Percentiles rank a stretch among this genome's conserved stretches.
Conservation (phyloP, 2,329 filamentous ascomycete species). For the Ceratocystis destructans region DNA sequence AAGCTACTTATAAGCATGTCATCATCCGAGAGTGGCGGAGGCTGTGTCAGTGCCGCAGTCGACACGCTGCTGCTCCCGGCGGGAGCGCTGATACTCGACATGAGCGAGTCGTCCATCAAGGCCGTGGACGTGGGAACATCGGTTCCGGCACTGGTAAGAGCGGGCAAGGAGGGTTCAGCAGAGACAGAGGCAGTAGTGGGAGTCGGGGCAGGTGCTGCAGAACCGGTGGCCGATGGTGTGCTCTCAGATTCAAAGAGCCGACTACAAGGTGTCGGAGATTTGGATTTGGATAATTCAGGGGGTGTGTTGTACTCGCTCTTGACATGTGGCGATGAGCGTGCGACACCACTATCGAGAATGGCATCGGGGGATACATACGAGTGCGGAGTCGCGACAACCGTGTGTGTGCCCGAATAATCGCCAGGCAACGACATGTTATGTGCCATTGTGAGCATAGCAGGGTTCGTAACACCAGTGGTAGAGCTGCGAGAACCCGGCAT, state of each 20-base stretch:
- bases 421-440: slow-evolving; percentile 16
- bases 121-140: slow-evolving; percentile 27
- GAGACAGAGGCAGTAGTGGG: not conserved
- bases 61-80: slow-evolving; percentile 22
- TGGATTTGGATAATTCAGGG: slow-evolving; percentile 47
- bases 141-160: slow-evolving; percentile 44
- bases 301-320: slow-evolving; percentile 43
- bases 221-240: slow-evolving; percentile 22
- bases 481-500: slow-evolving; percentile 6
- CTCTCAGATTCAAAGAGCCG: slow-evolving; percentile 35
- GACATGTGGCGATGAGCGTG: slow-evolving; percentile 26
- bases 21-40: slow-evolving; percentile 23
- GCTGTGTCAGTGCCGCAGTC: not conserved
- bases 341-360: slow-evolving; percentile 27
- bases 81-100: slow-evolving; percentile 25
- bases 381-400: slow-evolving; percentile 25
- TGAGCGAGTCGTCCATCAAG: slow-evolving; percentile 8
- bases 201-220: slow-evolving; percentile 16
- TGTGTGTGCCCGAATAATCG: slow-evolving; percentile 13
- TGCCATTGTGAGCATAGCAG: slow-evolving; percentile 24
- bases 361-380: slow-evolving; percentile 37
- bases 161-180: slow-evolving; percentile 36
- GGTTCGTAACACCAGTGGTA: slow-evolving; percentile 17
- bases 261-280: slow-evolving; percentile 38
- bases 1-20: slow-evolving; percentile 35